Conservation (phyloP, 164 flowering plant species). For the Aristolochia fimbriata region DNA sequence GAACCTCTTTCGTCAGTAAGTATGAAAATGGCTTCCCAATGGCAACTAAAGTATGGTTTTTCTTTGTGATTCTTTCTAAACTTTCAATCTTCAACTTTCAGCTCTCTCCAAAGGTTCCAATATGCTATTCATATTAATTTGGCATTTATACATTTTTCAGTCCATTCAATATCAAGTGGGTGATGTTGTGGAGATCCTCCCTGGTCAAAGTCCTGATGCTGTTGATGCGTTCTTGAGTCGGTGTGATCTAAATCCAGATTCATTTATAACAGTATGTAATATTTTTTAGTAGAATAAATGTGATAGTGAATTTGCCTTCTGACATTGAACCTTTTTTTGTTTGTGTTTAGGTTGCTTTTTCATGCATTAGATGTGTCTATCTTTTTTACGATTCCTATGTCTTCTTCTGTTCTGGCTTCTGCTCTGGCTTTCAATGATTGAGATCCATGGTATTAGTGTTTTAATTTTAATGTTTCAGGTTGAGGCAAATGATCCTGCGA, state of each 20-base stretch:
- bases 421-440: neutral
- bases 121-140: neutral
- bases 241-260: conserved; percentile 72
- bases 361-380: neutral
- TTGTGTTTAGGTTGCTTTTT: neutral
- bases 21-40: conserved; percentile 1
- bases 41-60: neutral
- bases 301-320: neutral
- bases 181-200: conserved; percentile 83
- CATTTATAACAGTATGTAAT: conserved; percentile 55
- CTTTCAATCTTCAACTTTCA: neutral
- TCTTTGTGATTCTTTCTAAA: neutral
- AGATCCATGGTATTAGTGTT: neutral
- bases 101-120: neutral
- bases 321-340: neutral
- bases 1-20: conserved; percentile 74
- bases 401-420: neutral
- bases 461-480: conserved; percentile 36
- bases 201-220: conserved; percentile 57
- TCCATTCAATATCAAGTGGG: conserved; percentile 66
- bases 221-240: conserved; percentile 71
- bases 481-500: conserved; percentile 26
- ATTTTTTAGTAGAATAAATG: neutral
- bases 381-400: neutral
- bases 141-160: conserved; percentile 29